Conservation (phyloP, 805 yeast genomes). For the Ogataea ramenticola region DNA sequence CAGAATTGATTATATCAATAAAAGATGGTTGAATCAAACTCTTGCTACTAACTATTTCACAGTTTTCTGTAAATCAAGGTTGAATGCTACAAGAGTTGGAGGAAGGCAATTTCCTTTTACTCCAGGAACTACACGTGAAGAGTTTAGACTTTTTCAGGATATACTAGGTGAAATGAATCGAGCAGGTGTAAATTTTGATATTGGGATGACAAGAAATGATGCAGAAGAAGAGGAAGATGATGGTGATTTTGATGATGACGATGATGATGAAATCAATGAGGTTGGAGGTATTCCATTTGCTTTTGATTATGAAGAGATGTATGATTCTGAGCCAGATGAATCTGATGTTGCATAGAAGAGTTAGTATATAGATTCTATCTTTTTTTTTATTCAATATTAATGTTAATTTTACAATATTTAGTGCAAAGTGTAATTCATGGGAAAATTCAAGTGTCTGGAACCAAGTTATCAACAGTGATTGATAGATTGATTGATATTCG, state of each 20-base stretch:
- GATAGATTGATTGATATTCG: no score
- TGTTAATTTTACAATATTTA: no score
- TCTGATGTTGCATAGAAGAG: background rate
- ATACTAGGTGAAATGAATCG: background rate
- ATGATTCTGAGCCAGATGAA: background rate
- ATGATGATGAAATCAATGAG: background rate
- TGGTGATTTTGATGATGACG: background rate
- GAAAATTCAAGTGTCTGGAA: no score
- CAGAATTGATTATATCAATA: constrained; percentile 51
- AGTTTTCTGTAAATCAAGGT: constrained; percentile 1
- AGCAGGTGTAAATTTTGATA: background rate
- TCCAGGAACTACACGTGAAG: background rate
- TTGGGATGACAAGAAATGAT: background rate
- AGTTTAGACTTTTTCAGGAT: background rate
- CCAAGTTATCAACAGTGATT: no score
- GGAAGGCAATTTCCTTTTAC: background rate
- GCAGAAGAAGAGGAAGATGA: constrained; percentile 3
- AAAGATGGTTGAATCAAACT: constrained; percentile 47
- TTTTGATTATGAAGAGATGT: background rate
- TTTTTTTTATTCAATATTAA: no score
- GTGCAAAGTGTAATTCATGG: no score
- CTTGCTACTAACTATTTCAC: background rate
- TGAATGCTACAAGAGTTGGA: constrained; percentile 10
- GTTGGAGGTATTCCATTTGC: background rate
- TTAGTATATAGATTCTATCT: no score